These are phyloP conservation scores for Naganishia onofrii DNA, from an alignment of 768 basidiomycete genomes.

Conservation along the genomic window DNA sequence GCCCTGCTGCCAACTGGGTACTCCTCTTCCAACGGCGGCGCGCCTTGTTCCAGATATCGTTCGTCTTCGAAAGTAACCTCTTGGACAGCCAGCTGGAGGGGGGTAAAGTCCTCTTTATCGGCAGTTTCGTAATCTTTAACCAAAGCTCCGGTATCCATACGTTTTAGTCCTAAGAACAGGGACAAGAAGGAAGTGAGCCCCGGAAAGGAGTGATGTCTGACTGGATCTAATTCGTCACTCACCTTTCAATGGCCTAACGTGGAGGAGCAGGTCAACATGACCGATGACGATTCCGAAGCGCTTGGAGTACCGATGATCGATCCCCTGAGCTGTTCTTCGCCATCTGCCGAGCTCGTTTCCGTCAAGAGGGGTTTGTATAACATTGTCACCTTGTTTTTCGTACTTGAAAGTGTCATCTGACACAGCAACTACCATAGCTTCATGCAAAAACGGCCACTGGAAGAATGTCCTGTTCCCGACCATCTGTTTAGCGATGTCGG, in stretches of 20 bases:
- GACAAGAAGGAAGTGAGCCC: background rate
- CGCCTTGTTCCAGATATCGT: conserved; percentile 65
- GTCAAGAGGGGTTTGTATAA: conserved; percentile 70
- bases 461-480: conserved; percentile 74
- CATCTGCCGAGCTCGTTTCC: conserved; percentile 68
- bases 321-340: conserved; percentile 75
- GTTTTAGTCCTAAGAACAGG: conserved; percentile 68
- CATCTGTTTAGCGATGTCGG: conserved; percentile 71
- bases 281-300: conserved; percentile 81
- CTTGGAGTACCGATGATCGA: conserved; percentile 84
- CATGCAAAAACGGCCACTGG: conserved; percentile 93
- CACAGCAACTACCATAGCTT: conserved; percentile 79
- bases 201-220: too few relatives aligned
- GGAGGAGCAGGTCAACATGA: conserved; percentile 71
- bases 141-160: conserved; percentile 81
- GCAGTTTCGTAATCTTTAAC: conserved; percentile 87
- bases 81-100: conserved; percentile 78
- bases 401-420: conserved; percentile 86
- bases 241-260: conserved; percentile 91
- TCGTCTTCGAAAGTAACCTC: conserved; percentile 85
- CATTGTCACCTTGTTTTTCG: conserved; percentile 56
- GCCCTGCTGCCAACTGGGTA: conserved; percentile 86
- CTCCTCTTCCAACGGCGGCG: conserved; percentile 79
- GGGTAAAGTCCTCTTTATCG: conserved; percentile 79
- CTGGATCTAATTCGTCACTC: conserved; percentile 30